Base-by-base conservation (phyloP, 2,329 filamentous ascomycete species). In the Ophiocordyceps sinensis region DNA sequence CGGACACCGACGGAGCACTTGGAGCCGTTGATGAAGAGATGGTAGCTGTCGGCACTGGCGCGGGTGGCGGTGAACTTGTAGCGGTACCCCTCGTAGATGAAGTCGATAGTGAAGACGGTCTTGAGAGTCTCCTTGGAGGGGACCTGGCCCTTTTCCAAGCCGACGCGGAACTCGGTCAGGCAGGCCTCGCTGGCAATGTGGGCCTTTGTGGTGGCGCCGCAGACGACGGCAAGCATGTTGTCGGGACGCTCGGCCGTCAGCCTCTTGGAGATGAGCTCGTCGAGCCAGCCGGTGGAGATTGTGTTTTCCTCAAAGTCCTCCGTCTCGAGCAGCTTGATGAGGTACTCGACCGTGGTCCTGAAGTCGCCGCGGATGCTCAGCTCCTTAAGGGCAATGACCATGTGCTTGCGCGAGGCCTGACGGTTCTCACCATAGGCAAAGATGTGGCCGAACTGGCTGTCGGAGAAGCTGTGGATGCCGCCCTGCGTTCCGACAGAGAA, bases 311-410 rank as follows among this genome's bases (percentile, higher is more conserved):
- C 89, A 58, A 98, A 98, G 44, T 88, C 91, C 48, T 94, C 89
- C 0, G 93, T 98, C 67, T 98, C 91, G 37, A 98, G 77, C 49
- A 98, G 77, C 73, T 98, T 98, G 66, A 98, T 96, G 49, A 98
- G 77, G 61, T 98, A 98, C 63, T 98, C 91, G 42, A 98, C 89
- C 1, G 91, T 98, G 41, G 91, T 98, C 58, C 88, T 77, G 76
- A 98, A 98, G 63, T 98, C 91, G 75, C 91, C 91, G 67, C 91
- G 91, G 71, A 98, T 98, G 69, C 89, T 98, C 66, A 98, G 66
- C 67, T 98, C 91, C 73, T 98, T 98, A 58, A 98, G 68, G 14
- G 91, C 91, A 52, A 98, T 84, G 51, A 98, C 88, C 91, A 98
- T 98, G 71, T 98, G 93, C 65, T 98, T 98, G 51, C 91, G 73